These are phyloP conservation scores for Perilla frutescens DNA, from an alignment of 257 asterid genomes.

Conservation along the genomic window DNA sequence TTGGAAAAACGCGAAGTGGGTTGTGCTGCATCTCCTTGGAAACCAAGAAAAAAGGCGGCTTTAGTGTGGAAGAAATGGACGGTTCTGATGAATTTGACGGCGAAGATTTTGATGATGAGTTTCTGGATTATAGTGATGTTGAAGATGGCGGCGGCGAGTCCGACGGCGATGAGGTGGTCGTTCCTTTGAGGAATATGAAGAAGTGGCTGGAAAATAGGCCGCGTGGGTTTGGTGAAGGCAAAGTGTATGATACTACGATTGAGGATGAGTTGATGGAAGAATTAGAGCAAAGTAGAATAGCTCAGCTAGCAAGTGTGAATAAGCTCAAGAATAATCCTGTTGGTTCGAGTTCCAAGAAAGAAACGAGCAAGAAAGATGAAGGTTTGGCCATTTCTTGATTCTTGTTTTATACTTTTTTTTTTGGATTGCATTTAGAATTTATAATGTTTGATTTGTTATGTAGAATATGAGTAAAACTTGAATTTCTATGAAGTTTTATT, in stretches of 20 bases:
- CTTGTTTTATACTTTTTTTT: background rate
- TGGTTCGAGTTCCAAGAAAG: conserved; percentile 44
- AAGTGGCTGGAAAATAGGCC: conserved; percentile 73
- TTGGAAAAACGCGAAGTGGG: conserved; percentile 40
- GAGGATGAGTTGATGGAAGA: conserved; percentile 94
- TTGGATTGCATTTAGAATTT: background rate
- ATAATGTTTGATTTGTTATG: background rate
- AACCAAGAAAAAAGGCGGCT: conserved; percentile 40
- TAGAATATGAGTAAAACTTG: background rate
- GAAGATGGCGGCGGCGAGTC: conserved; percentile 43
- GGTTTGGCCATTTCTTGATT: conserved; percentile 45
- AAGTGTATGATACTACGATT: conserved; percentile 77
- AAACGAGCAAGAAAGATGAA: conserved; percentile 48
- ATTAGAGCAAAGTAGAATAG: conserved; percentile 77
- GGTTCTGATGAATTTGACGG: conserved; percentile 45
- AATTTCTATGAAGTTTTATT: conserved; percentile 10
- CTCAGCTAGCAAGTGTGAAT: conserved; percentile 78
- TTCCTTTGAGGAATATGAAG: conserved; percentile 76
- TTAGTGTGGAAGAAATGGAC: conserved; percentile 47
- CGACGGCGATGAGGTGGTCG: conserved; percentile 46
- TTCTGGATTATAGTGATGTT: conserved; percentile 27
- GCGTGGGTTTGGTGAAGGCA: conserved; percentile 92
- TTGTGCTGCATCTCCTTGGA: conserved; percentile 45
- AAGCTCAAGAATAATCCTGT: conserved; percentile 66
- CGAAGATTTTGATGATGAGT: conserved; percentile 48